Evolutionary conservation across 768 basidiomycete genomes (phyloP).

Genomic region (Tylopilus vinaceipallidus): DNA sequence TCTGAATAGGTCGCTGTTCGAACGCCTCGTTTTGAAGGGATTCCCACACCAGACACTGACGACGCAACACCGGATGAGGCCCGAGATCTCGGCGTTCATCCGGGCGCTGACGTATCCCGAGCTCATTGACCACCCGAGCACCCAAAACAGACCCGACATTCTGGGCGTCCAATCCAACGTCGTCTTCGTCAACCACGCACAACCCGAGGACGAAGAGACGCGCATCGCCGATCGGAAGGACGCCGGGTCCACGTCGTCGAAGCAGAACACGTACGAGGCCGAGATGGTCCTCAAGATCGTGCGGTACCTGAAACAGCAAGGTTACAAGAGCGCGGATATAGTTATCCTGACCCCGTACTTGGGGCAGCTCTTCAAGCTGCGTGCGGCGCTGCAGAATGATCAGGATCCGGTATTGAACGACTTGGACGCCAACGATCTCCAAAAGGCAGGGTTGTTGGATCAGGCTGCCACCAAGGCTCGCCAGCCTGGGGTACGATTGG

Average conservation of each 20-base stretch:
- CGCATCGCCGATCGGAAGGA: conserved; percentile 48
- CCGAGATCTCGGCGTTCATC: conserved; percentile 67
- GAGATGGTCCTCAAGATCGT: conserved; percentile 67
- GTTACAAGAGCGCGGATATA: conserved; percentile 57
- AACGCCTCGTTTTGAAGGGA: conserved; percentile 58
- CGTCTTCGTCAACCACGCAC: conserved; percentile 57
- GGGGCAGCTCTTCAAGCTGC: conserved; percentile 57
- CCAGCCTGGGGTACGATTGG: conserved; percentile 44
- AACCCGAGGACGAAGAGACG: conserved; percentile 51
- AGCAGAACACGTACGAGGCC: conserved; percentile 60
- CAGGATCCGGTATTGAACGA: conserved; percentile 64
- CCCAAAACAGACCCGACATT: conserved; percentile 48
- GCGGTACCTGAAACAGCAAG: conserved; percentile 65
- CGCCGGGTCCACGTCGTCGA: conserved; percentile 48
- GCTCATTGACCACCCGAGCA: conserved; percentile 54
- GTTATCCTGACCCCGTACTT: conserved; percentile 71
- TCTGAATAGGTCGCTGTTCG: conserved; percentile 67
- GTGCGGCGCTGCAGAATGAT: conserved; percentile 39
- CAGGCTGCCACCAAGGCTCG: conserved; percentile 41
- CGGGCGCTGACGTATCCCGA: conserved; percentile 66
- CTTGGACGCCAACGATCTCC: conserved; percentile 57
- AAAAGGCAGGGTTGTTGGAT: conserved; percentile 53
- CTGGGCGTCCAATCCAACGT: conserved; percentile 57
- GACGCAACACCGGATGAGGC: conserved; percentile 71
- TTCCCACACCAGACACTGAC: conserved; percentile 60